Evolutionary conservation across 2,329 filamentous ascomycete species (phyloP).

Genomic region (Zymoseptoria passerinii): DNA sequence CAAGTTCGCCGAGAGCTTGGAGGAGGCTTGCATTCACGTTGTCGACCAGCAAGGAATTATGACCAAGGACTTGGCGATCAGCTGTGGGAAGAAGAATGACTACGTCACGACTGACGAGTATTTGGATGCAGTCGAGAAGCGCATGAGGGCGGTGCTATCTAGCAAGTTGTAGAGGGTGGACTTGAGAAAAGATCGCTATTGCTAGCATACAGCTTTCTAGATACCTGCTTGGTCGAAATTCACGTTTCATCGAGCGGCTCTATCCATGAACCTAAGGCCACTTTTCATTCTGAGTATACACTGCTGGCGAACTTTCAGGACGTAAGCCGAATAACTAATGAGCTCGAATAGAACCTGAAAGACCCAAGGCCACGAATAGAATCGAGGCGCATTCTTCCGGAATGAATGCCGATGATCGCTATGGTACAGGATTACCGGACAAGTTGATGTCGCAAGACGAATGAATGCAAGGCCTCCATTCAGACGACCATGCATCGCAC

Average conservation of each 20-base stretch:
- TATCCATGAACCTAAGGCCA: neutral
- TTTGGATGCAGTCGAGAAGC: slow-evolving; percentile 81
- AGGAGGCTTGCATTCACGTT: slow-evolving; percentile 88
- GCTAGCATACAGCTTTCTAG: neutral
- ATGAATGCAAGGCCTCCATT: neutral
- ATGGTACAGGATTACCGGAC: neutral
- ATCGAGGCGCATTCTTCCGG: neutral
- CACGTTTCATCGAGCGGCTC: neutral
- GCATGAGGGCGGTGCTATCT: slow-evolving; percentile 72
- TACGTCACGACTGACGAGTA: slow-evolving; percentile 93
- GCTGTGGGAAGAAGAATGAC: slow-evolving; percentile 78
- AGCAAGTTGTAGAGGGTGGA: slow-evolving; percentile 54
- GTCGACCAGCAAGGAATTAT: slow-evolving; percentile 92
- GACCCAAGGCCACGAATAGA: neutral
- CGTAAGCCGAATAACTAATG: neutral
- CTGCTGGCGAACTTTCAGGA: neutral
- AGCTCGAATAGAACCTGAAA: neutral
- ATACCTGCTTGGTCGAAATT: neutral
- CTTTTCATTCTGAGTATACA: too few relatives aligned
- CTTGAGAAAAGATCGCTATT: neutral
- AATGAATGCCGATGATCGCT: too few relatives aligned
- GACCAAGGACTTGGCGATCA: slow-evolving; percentile 98
- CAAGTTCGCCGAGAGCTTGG: slow-evolving; percentile 81
- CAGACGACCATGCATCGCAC: neutral
- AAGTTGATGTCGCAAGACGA: neutral